A percentile compares a stretch with the other conserved stretches of the same genome.
Conservation (phyloP, 2,329 filamentous ascomycete species). For the Colletotrichum lentis region DNA sequence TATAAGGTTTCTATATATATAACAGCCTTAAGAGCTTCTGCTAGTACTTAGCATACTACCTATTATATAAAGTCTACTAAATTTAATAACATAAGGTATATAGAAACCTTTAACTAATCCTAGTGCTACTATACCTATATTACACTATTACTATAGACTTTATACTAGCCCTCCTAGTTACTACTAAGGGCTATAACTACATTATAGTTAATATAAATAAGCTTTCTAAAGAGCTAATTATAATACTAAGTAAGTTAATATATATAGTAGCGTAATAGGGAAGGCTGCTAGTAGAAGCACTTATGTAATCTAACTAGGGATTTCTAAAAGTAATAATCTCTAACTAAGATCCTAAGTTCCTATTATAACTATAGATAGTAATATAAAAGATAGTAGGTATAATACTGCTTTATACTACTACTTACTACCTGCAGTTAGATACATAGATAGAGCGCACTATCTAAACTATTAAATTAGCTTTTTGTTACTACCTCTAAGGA, state of each 20-base stretch:
- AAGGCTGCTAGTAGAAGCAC: neutral
- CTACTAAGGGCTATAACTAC: neutral
- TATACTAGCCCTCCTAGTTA: neutral
- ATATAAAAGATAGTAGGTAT: no score
- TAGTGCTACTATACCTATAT: neutral
- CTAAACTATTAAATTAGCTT: no score
- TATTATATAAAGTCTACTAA: neutral
- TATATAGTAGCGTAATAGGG: neutral
- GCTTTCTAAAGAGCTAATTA: neutral
- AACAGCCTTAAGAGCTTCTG: neutral
- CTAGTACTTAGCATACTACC: neutral
- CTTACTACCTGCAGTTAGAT: no score
- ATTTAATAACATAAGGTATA: neutral
- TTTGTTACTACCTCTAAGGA: neutral
- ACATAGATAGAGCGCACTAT: no score
- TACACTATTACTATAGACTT: neutral
- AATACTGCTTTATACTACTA: no score
- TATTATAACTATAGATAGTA: no score
- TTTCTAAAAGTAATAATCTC: no score
- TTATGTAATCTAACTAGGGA: no score
- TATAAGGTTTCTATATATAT: neutral
- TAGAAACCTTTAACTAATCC: neutral
- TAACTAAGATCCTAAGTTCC: no score
- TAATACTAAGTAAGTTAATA: neutral
- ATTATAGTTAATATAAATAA: neutral